Percentiles rank a stretch among this genome's conserved stretches.
Evolutionary conservation across 2,329 filamentous ascomycete genomes (phyloP).

Genomic region (Metarhizium brunneum): DNA sequence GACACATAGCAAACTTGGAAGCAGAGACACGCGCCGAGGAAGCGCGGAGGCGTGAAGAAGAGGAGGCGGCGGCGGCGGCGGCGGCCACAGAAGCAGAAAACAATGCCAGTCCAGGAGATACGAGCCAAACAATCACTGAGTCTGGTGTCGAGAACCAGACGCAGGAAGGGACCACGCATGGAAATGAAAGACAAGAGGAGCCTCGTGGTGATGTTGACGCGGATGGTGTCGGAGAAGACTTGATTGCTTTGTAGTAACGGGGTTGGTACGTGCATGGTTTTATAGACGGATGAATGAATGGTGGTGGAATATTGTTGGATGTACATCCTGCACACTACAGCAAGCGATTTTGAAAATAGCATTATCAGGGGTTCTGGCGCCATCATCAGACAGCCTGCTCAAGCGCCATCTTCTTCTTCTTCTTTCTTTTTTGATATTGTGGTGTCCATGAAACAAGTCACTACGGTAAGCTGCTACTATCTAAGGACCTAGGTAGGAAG

Average conservation of each 20-base stretch:
- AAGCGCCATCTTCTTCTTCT: too few species aligned
- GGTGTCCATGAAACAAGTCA: too few species aligned
- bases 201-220: neutral
- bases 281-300: neutral
- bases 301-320: neutral
- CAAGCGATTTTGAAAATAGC: neutral
- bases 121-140: neutral
- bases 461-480: too few species aligned
- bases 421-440: too few species aligned
- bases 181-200: slow-evolving; percentile 1
- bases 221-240: slow-evolving; percentile 1
- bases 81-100: slow-evolving; percentile 18
- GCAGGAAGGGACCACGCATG: slow-evolving; percentile 3
- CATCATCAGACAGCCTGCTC: neutral
- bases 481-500: too few species aligned
- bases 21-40: slow-evolving; percentile 37
- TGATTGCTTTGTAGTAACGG: slow-evolving; percentile 4
- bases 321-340: neutral
- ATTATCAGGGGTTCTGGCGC: neutral
- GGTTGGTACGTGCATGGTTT: neutral
- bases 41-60: slow-evolving; percentile 32
- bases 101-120: slow-evolving; percentile 5
- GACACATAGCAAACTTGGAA: slow-evolving; percentile 52
- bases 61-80: slow-evolving; percentile 27
- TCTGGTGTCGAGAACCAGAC: slow-evolving; percentile 1